These are phyloP conservation scores for Biscogniauxia sp. DNA, from an alignment of 2,329 filamentous ascomycete genomes.

Conservation along the genomic window DNA sequence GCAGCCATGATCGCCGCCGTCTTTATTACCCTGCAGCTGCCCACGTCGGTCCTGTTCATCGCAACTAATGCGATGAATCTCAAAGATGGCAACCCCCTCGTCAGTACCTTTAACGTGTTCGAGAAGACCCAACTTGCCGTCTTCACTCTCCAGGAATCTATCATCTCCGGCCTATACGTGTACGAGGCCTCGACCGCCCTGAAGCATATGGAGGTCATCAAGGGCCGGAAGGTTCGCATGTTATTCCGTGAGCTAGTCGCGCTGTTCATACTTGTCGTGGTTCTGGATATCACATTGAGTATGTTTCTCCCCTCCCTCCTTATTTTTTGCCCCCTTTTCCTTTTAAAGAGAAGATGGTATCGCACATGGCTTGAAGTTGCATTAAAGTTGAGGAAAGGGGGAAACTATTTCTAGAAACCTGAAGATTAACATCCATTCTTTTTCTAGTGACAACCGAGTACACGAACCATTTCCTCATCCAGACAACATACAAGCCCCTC, in stretches of 20 bases:
- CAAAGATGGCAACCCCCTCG: not conserved
- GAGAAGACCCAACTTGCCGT: conserved; percentile 40
- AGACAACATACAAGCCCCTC: conserved; percentile 40
- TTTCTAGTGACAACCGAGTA: conserved; percentile 36
- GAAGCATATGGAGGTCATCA: conserved; percentile 31
- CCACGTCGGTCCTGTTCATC: conserved; percentile 47
- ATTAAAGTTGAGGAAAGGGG: not conserved
- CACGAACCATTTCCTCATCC: conserved; percentile 38
- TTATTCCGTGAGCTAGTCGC: conserved; percentile 42
- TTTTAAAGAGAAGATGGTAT: no score
- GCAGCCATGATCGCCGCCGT: conserved; percentile 57
- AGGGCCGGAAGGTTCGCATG: conserved; percentile 21
- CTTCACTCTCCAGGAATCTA: conserved; percentile 44
- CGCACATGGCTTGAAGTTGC: no score
- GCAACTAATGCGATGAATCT: conserved; percentile 5
- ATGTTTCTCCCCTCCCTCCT: not conserved
- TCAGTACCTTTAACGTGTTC: conserved; percentile 17
- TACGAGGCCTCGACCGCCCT: conserved; percentile 43
- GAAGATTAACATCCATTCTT: not conserved
- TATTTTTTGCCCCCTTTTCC: not conserved
- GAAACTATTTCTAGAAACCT: no score
- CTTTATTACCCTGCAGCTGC: conserved; percentile 51
- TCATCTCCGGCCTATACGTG: conserved; percentile 49
- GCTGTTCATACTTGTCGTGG: conserved; percentile 41
- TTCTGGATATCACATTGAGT: conserved; percentile 37